A percentile compares a stretch with the other conserved stretches of the same genome.
Conservation (phyloP, 345 rosid genomes). For the Syzygium aromaticum region DNA sequence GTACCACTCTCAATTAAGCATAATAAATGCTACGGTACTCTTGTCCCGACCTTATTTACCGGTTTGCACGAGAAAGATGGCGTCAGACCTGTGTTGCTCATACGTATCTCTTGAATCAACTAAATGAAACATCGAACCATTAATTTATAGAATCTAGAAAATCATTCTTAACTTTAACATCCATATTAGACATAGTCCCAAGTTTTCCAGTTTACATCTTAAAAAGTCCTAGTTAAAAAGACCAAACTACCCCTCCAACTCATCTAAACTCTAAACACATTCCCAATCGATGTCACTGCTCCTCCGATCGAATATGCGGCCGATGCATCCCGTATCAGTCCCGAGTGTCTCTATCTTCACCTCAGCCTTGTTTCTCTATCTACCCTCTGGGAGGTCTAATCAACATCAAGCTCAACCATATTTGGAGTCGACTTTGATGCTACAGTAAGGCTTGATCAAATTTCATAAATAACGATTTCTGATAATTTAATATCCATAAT, state of each 20-base stretch:
- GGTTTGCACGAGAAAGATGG: neutral
- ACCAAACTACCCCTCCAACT: neutral
- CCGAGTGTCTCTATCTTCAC: neutral
- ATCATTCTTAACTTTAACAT: neutral
- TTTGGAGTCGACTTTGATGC: neutral
- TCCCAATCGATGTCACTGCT: too few relatives aligned
- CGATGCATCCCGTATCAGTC: neutral
- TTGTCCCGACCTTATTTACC: neutral
- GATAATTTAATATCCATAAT: neutral
- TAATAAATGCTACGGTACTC: neutral
- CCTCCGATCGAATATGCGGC: neutral
- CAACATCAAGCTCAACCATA: neutral
- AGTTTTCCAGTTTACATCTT: neutral
- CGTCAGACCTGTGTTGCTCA: neutral
- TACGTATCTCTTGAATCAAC: neutral
- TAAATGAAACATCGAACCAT: neutral
- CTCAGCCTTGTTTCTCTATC: neutral
- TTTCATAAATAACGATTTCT: too few relatives aligned
- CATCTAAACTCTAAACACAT: neutral
- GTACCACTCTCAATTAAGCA: neutral
- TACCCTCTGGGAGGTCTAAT: neutral
- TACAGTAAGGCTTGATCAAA: too few relatives aligned
- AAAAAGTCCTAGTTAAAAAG: neutral
- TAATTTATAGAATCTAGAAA: neutral
- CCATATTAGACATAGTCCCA: accelerated